Base-by-base conservation (phyloP, 495 filamentous ascomycete species). In the Tuber indicum region DNA sequence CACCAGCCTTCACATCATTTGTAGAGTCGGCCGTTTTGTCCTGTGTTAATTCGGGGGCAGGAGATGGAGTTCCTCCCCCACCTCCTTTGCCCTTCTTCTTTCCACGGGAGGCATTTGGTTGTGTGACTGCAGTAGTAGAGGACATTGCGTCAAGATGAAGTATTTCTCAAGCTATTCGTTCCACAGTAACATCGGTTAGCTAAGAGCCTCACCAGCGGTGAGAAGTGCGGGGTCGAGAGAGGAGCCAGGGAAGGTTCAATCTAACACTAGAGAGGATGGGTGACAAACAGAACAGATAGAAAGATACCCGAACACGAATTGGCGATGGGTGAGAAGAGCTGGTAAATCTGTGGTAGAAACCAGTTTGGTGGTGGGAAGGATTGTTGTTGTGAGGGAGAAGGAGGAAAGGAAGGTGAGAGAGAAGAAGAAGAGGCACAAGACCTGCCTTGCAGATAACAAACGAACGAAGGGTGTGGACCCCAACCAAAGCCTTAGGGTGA, bases 1-100 rank as follows among this genome's bases (percentile, higher is more conserved):
- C 79, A 8, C 43, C 46, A 43, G 78, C 76, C 46, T 82, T 49
- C 46, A 76, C 73, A 72, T 78, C 74, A 78, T 80, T 80, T 71
- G 77, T 74, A 72, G 71, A 76, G 26, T 80, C 78, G 32, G 73
- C 72, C 43, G 71, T 19, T n/a, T 71, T 80, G 39, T 80, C 78
- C 6, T 66, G 58, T 7, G 58, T 16, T 36, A 36, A 46, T 72
- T 52, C 16, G 76, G 47, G 46, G 76, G 73, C 14, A 66, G 78
- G 72, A 36, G 78, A 77, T 49, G 71, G 46, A 76, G 73, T 72
- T 66, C 79, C 78, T 44, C 74, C 79, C 42, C 77, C 47, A 32
- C 77, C 62, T 52, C 73, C 75, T 36, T 76, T 80, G 23, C 47
- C 70, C 71, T 80, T 80, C 75, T 45, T 78, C 76, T 49, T 69